A percentile compares a stretch with the other conserved stretches of the same genome.
These are phyloP conservation scores for Trifolium dubium DNA, from an alignment of 306 rosid species.

Conservation along the genomic window DNA sequence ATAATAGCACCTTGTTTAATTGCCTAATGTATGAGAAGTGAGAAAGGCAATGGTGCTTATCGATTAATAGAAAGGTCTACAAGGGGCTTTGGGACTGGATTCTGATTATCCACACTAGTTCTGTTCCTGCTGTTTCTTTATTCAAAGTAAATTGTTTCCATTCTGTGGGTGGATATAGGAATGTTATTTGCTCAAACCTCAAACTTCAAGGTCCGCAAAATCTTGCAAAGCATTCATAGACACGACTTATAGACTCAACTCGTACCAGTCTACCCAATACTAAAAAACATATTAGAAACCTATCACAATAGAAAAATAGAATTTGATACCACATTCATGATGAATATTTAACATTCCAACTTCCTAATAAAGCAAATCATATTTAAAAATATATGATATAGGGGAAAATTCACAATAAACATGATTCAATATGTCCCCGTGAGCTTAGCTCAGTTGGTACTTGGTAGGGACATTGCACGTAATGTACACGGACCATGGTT, in stretches of 20 bases:
- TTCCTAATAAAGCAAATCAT: neutral
- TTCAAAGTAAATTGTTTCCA: neutral
- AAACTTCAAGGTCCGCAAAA: too few species aligned
- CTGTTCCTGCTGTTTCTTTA: neutral
- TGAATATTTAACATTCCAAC: too few species aligned
- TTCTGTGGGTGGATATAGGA: neutral
- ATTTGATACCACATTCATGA: too few species aligned
- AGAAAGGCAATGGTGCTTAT: neutral
- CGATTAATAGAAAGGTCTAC: neutral
- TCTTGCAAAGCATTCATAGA: too few species aligned
- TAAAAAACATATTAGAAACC: too few species aligned
- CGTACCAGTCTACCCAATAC: too few species aligned
- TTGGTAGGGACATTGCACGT: too few species aligned
- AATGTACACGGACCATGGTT: too few species aligned
- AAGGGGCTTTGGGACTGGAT: neutral
- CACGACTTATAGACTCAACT: too few species aligned
- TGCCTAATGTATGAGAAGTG: neutral
- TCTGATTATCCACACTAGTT: neutral
- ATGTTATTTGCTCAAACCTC: conserved; percentile 1
- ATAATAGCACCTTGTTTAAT: neutral
- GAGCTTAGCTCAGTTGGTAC: too few species aligned
- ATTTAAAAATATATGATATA: neutral
- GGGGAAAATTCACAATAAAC: neutral
- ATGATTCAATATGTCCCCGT: neutral
- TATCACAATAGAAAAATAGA: too few species aligned